Percentiles rank a stretch among this genome's conserved stretches.
phyloP scores from a whole-genome alignment of 441 rosid genomes.

The Biscutella laevigata region DNA sequence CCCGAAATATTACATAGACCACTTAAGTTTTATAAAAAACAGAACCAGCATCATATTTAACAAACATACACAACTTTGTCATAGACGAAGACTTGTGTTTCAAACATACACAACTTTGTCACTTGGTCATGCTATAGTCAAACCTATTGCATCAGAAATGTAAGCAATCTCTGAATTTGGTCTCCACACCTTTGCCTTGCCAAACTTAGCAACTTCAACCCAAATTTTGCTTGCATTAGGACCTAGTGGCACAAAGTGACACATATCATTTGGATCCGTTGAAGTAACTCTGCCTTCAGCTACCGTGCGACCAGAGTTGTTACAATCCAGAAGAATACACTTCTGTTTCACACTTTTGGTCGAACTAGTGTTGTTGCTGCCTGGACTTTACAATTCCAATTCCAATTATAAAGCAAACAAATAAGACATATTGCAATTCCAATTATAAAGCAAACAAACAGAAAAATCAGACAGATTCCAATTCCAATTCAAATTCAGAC shows the following conservation, averaged over 20 bases:
- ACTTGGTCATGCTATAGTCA: background rate
- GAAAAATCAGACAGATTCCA: too few species aligned
- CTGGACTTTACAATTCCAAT: background rate
- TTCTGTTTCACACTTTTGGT: background rate
- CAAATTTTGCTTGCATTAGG: background rate
- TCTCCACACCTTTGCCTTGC: slow-evolving; percentile 3
- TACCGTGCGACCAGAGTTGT: background rate
- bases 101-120: background rate
- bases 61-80: too few species aligned
- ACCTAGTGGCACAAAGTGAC: background rate
- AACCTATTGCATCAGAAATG: background rate
- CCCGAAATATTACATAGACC: too few species aligned
- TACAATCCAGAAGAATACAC: background rate
- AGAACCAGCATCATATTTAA: too few species aligned
- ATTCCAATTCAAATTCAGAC: too few species aligned
- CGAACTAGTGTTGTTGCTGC: background rate
- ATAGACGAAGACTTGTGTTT: too few species aligned
- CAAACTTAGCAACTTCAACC: background rate
- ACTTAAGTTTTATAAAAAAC: too few species aligned
- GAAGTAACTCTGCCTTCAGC: background rate
- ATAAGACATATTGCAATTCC: too few species aligned
- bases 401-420: too few species aligned
- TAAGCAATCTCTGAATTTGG: background rate
- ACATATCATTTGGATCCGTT: background rate
- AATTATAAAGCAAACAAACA: too few species aligned